Percentiles rank a stretch among this genome's conserved stretches.
Evolutionary conservation across 2,329 filamentous ascomycete species (phyloP).

Genomic region (Neocucurbitaria cava): DNA sequence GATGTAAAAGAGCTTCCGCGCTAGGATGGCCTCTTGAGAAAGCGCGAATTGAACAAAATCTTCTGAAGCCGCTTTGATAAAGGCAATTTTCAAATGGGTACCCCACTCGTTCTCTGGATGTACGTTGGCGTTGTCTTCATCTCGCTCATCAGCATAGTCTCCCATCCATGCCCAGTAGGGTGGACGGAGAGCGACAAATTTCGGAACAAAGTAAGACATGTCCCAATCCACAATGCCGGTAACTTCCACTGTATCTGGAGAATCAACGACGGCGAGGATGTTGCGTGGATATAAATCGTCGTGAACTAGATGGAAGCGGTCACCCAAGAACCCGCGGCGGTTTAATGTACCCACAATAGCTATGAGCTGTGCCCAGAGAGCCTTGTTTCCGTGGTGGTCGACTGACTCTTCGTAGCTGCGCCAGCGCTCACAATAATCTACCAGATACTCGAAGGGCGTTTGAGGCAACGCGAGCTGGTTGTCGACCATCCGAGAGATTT

Average conservation of each 20-base stretch:
- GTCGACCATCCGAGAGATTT: not conserved
- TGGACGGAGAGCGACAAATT: constrained; percentile 23
- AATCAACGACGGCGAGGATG: constrained; percentile 27
- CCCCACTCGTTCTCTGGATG: not conserved
- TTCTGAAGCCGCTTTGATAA: not conserved
- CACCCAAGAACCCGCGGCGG: constrained; percentile 2
- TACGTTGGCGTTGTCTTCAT: not conserved
- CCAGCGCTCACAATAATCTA: constrained; percentile 7
- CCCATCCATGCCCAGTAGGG: constrained; percentile 10
- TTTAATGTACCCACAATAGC: not conserved
- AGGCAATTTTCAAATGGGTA: not conserved
- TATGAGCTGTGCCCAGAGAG: not conserved
- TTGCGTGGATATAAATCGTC: constrained; percentile 39
- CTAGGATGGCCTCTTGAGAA: not conserved
- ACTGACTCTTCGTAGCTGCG: not conserved
- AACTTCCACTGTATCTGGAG: constrained; percentile 3
- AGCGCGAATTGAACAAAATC: not conserved
- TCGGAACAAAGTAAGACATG: constrained; percentile 35
- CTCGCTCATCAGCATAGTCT: not conserved
- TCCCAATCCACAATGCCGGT: constrained; percentile 45
- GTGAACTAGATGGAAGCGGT: constrained; percentile 20
- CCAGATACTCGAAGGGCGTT: not conserved
- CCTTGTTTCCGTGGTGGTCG: not conserved
- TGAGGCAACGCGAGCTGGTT: not conserved
- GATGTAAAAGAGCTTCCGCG: constrained; percentile 3